Evolutionary conservation across 805 yeast genomes (phyloP), one percentile per base, ranked within the genome.

Genomic region (Yarrowia yakushimensis): DNA sequence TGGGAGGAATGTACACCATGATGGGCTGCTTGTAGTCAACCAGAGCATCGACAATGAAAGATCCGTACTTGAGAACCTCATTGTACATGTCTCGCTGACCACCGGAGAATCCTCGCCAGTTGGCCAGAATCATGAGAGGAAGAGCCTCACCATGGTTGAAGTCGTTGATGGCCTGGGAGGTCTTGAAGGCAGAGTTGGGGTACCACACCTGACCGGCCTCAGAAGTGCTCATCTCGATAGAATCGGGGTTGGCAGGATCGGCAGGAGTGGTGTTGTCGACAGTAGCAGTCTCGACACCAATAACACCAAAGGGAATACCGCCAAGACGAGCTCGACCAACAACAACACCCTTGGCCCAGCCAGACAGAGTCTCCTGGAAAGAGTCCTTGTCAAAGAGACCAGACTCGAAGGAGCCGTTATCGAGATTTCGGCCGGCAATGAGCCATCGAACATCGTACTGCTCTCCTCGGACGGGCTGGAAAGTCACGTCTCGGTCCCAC

Each of bases 101-200:
- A 81, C 99, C 99, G 68, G 97, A 90, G 85, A 94, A 94, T 72
- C 99, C 99, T 85, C 99, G 89, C 99, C 99, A 94, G 84, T 94
- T 94, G 65, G 99, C 99, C 69, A 94, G 79, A 68, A 94, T 90
- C 96, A 94, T 89, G 76, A 94, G 81, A 67, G 99, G 99, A 72
- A 94, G 82, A 77, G 92, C 93, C 77, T 94, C 99, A 81, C 99
- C 99, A 73, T 90, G 80, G 82, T 94, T 94, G 85, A 94, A 94
- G 74, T 94, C 99, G 68, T 87, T 87, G 70, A 94, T 93, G 22
- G 99, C 98, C 79, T 94, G 99, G 3, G 99, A 96, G 46, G 99
- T 94, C 85, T 94, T 94, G 83, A 88, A 94, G 18, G 99, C 99
- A 66, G 97, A 88, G 80, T 94, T 94, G 70, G 99, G 99, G 80